phyloP scores from a whole-genome alignment of 148 eudicot species.

The Fagopyrum esculentum region DNA sequence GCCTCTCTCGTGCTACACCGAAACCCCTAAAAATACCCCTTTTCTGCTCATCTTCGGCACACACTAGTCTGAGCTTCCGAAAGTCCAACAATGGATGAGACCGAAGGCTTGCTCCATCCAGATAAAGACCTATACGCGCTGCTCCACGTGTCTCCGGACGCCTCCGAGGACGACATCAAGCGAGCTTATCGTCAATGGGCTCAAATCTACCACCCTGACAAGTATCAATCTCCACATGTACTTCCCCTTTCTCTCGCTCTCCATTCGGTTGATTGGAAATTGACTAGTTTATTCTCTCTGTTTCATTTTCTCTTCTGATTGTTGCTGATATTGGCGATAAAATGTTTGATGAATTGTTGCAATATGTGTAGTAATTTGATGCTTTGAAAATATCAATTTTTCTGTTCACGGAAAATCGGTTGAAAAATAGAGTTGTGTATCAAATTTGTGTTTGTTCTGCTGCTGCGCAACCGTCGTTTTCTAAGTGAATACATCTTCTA shows the following conservation, averaged over 20 bases:
- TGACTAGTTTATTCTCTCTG: neutral
- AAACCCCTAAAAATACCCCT: slow-evolving; percentile 2
- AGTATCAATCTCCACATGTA: slow-evolving; percentile 70
- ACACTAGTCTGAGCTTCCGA: neutral
- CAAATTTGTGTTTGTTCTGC: neutral
- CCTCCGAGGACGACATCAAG: slow-evolving; percentile 84
- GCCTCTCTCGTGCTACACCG: neutral
- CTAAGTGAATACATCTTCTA: neutral
- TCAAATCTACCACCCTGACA: slow-evolving; percentile 92
- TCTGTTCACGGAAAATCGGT: neutral
- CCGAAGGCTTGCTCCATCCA: slow-evolving; percentile 21
- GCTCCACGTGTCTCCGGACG: slow-evolving; percentile 78
- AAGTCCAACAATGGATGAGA: slow-evolving; percentile 30
- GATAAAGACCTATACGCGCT: slow-evolving; percentile 76
- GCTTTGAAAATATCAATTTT: neutral
- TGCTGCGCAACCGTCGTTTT: neutral
- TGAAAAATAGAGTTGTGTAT: neutral
- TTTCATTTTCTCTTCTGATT: neutral
- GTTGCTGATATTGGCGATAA: neutral
- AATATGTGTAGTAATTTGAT: neutral
- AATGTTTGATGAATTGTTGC: neutral
- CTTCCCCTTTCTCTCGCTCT: neutral
- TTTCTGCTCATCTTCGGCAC: neutral
- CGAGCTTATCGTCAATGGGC: slow-evolving; percentile 99
- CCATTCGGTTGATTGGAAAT: neutral